phyloP scores from a whole-genome alignment of 108 stramenopile genomes.

The Nitzschia putrida region DNA sequence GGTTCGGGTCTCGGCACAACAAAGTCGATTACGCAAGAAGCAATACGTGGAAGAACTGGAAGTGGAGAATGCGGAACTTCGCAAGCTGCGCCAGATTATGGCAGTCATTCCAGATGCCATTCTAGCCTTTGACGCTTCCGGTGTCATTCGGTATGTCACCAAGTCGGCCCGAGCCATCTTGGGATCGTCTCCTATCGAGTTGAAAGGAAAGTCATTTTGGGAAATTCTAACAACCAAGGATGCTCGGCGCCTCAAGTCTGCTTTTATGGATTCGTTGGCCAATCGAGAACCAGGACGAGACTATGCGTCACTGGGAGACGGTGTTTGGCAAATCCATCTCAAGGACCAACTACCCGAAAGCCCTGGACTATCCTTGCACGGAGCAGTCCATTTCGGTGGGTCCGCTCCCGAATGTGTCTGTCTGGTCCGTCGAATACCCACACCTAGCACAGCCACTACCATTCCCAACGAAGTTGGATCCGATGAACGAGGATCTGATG shows the following conservation, averaged over 20 bases:
- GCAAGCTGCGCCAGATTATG: slow-evolving; percentile 81
- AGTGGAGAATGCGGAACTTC: slow-evolving; percentile 77
- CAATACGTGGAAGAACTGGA: slow-evolving; percentile 91
- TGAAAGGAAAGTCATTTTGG: too few species aligned
- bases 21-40: slow-evolving; percentile 92
- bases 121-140: slow-evolving; percentile 84
- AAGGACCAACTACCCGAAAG: slow-evolving; percentile 48
- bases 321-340: slow-evolving; percentile 67
- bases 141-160: slow-evolving; percentile 74
- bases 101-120: slow-evolving; percentile 79
- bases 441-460: too few species aligned
- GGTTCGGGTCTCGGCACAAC: slow-evolving; percentile 86
- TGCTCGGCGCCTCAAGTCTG: slow-evolving; percentile 78
- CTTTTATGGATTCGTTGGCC: slow-evolving; percentile 87
- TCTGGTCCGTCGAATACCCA: slow-evolving; percentile 56
- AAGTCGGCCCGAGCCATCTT: slow-evolving; percentile 63
- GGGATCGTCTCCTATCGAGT: slow-evolving; percentile 47
- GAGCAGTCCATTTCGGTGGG: slow-evolving; percentile 83
- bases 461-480: too few species aligned
- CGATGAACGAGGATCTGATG: too few species aligned
- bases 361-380: slow-evolving; percentile 60
- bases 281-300: slow-evolving; percentile 58
- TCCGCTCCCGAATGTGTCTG: slow-evolving; percentile 84
- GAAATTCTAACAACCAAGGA: slow-evolving; percentile 62
- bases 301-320: slow-evolving; percentile 60